Evolutionary conservation across 441 rosid species (phyloP).

Genomic region (Erodium chrysanthum): DNA sequence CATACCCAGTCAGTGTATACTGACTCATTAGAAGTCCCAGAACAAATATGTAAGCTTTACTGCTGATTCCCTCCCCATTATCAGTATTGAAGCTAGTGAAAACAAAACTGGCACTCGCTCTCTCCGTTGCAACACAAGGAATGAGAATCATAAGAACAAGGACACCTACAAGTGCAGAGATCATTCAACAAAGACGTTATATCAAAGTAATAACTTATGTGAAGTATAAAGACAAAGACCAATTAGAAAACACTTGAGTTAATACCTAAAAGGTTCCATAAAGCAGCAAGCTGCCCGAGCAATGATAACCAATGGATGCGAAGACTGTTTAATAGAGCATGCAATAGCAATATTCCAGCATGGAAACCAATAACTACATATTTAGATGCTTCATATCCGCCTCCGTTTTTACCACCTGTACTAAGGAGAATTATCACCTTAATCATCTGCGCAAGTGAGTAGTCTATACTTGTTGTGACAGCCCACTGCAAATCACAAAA

Average conservation of each 20-base stretch:
- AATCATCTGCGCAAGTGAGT: constrained; percentile 78
- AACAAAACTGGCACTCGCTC: constrained; percentile 79
- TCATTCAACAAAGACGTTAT: no score
- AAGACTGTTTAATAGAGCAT: constrained; percentile 72
- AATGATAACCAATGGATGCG: constrained; percentile 68
- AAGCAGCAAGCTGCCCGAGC: constrained; percentile 84
- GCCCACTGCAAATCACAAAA: constrained; percentile 69
- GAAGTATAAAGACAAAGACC: no score
- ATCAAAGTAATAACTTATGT: no score
- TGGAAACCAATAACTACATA: constrained; percentile 63
- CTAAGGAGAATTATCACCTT: constrained; percentile 81
- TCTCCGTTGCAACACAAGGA: constrained; percentile 69
- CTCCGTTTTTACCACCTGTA: constrained; percentile 87
- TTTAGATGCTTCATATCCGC: constrained; percentile 79
- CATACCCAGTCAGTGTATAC: constrained; percentile 85
- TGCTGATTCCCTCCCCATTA: constrained; percentile 57
- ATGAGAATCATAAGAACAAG: constrained; percentile 68
- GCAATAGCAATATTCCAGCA: constrained; percentile 63
- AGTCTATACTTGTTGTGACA: constrained; percentile 82
- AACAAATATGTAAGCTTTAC: constrained; percentile 61
- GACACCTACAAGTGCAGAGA: constrained; percentile 44
- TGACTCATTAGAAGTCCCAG: constrained; percentile 93
- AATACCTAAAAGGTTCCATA: constrained; percentile 75
- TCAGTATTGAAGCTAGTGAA: constrained; percentile 80
- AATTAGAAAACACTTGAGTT: neutral